Base-by-base conservation (phyloP, 2,329 filamentous ascomycete species). In the Chrysosphaeria jannelii region DNA sequence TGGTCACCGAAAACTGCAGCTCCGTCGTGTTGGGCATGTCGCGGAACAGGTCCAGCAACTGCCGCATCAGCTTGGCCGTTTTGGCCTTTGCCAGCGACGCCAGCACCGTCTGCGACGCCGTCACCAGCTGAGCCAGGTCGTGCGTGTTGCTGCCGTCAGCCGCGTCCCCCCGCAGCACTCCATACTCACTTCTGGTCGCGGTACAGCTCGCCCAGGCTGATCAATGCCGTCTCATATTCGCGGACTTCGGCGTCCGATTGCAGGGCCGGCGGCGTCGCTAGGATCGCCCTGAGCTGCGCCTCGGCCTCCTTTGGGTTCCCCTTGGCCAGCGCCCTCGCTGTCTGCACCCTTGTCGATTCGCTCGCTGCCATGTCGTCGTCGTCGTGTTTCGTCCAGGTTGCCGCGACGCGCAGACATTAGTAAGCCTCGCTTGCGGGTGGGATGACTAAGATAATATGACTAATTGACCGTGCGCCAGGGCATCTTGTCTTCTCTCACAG, bases 1-100 rank as follows among this genome's bases (percentile, higher is more conserved):
- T 90, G 39, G 85, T 97, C 37, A 91, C 76, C 43, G 67, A 53
- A 44, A 90, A 78, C 51, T 97, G 85, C 41, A 69, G 74, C 43
- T 97, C 85, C 52, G 71, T 71, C 36, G 76, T 85, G 48, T 91
- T 71, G 38, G 88, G 85, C 36, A 93, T 91, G 39, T 71, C 62
- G 37, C 72, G 65, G 55, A 93, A 85, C 44, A 91, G 66, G 46
- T 97, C 85, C 44, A 97, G 71, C 13, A 97, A 65, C 49, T 91
- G 78, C 36, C 85, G 81, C 35, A 97, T 85, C 12, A 12, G 57
- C 51, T 97, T 97, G 27, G 85, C 75, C 15, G 85, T 93, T 62
- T 97, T 97, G 31, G 88, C 85, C 56, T 93, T 91, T 33, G 85
- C 85, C 45, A 97, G 93, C 32, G 75, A 85, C 28, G 81, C 91